Base-by-base conservation (phyloP, 208 protist genomes). In the Leishmania martiniquensis region DNA sequence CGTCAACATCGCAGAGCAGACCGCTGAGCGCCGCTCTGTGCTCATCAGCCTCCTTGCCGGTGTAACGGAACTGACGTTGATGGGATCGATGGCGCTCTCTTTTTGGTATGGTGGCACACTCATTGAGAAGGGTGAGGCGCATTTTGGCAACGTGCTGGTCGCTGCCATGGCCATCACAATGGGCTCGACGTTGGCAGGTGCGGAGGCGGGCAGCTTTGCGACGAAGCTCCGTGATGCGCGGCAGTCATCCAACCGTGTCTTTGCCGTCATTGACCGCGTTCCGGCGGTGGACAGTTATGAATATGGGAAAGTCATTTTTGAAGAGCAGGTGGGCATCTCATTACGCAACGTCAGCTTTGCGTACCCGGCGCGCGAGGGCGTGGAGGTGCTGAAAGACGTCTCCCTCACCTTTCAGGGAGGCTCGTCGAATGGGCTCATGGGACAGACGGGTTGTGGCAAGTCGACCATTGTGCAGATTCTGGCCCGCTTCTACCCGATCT, bases 381-480 rank as follows among this genome's bases (percentile, higher is more conserved):
- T 85, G 25, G 67, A 87, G 69, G 87, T 94, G 68, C 84, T 95
- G 57, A 72, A 81, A 1, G 74, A 77, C 65, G 71, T 93, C 39
- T 72, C 84, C 37, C 55, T 89, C 37, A 49, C 80, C 44, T 89
- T 96, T 67, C 42, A 51, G 20, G 59, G 77, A 65, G 86, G 80
- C 44, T 87, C 91, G 42, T 84, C 82, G 17, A 93, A 92, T 62
- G 93, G 91, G 4, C 77, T 98, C n/a, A 90, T 97, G 75, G 96
- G 96, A n/a, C 86, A 90, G 72, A 97, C 95, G 1, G 96, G 96
- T 1, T 89, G 87, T 65, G 95, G 95, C 29, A 98, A 98, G 88
- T 94, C 91, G 20, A 91, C 94, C 39, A 74, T 98, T 66, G 75
- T 97, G 57, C 83, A 90, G 5, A 86, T 92, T 32, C 82, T 98